These are phyloP conservation scores for Astrephomene gubernaculifera DNA, from an alignment of 139 green algal species.

Conservation along the genomic window DNA sequence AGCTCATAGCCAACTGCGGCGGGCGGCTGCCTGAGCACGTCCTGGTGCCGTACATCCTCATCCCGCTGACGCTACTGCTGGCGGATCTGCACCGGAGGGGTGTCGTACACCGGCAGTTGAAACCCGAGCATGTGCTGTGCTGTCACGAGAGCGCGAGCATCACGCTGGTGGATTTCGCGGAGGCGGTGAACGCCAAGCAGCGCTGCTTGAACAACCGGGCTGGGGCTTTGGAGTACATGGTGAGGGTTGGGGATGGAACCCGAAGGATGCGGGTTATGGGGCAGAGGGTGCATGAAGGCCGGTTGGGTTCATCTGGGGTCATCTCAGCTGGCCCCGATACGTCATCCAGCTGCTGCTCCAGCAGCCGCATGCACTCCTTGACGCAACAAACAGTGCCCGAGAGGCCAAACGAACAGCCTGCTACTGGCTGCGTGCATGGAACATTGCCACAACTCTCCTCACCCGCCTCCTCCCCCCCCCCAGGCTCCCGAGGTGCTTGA, in stretches of 20 bases:
- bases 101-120: slow-evolving; percentile 71
- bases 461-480: background rate
- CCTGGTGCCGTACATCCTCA: slow-evolving; percentile 51
- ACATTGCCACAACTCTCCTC: background rate
- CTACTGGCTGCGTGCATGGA: too few species aligned
- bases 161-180: slow-evolving; percentile 62
- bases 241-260: too few species aligned
- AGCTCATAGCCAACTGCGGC: slow-evolving; percentile 56
- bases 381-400: too few species aligned
- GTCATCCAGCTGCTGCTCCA: too few species aligned
- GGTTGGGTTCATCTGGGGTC: too few species aligned
- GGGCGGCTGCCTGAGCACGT: slow-evolving; percentile 55
- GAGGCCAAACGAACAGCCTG: too few species aligned
- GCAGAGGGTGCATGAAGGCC: background rate
- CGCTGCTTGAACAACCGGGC: slow-evolving; percentile 57
- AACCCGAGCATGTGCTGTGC: slow-evolving; percentile 74
- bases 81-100: slow-evolving; percentile 53
- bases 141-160: slow-evolving; percentile 18
- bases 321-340: too few species aligned
- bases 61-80: slow-evolving; percentile 55
- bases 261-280: too few species aligned
- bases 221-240: slow-evolving; percentile 60
- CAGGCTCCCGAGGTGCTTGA: slow-evolving; percentile 66
- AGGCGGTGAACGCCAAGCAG: slow-evolving; percentile 25
- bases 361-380: too few species aligned